phyloP scores from a whole-genome alignment of 1,284 basidiomycete genomes.

The Pseudozyma hubeiensis region DNA sequence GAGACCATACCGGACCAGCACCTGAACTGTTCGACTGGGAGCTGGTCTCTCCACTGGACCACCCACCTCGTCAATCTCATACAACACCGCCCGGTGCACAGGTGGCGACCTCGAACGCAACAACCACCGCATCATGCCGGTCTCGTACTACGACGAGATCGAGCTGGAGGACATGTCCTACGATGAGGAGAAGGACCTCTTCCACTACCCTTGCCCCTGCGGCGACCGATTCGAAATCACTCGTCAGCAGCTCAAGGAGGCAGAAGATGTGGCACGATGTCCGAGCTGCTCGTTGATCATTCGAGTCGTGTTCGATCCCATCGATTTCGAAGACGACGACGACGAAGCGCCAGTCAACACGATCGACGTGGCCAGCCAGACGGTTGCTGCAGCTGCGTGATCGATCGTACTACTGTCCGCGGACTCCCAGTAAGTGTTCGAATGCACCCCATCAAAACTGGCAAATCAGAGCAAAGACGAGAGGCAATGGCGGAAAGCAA shows the following conservation, averaged over 20 bases:
- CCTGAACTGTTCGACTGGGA: not conserved
- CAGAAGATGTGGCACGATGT: slow-evolving; percentile 95
- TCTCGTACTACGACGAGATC: slow-evolving; percentile 66
- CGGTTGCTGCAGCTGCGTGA: slow-evolving; percentile 32
- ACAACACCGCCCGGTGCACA: slow-evolving; percentile 17
- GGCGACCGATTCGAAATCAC: slow-evolving; percentile 98
- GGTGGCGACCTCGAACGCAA: slow-evolving; percentile 35
- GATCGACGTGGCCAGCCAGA: slow-evolving; percentile 18
- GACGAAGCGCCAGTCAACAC: slow-evolving; percentile 25
- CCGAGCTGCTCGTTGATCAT: slow-evolving; percentile 95
- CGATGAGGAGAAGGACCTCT: slow-evolving; percentile 64
- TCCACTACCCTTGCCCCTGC: slow-evolving; percentile 98
- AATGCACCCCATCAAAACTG: not conserved
- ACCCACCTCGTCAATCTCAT: not conserved
- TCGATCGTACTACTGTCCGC: not conserved
- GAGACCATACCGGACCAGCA: no score
- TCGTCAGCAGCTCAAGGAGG: slow-evolving; percentile 81
- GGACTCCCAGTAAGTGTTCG: slow-evolving; percentile 18
- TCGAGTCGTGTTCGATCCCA: slow-evolving; percentile 92
- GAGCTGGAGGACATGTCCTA: slow-evolving; percentile 69
- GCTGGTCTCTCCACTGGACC: slow-evolving; percentile 18
- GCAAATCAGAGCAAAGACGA: not conserved
- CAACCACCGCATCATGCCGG: slow-evolving; percentile 21
- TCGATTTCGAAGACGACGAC: slow-evolving; percentile 69
- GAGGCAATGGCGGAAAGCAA: not conserved